Conservation (phyloP, 139 green algal species). For the Spirogloea muscicola region DNA sequence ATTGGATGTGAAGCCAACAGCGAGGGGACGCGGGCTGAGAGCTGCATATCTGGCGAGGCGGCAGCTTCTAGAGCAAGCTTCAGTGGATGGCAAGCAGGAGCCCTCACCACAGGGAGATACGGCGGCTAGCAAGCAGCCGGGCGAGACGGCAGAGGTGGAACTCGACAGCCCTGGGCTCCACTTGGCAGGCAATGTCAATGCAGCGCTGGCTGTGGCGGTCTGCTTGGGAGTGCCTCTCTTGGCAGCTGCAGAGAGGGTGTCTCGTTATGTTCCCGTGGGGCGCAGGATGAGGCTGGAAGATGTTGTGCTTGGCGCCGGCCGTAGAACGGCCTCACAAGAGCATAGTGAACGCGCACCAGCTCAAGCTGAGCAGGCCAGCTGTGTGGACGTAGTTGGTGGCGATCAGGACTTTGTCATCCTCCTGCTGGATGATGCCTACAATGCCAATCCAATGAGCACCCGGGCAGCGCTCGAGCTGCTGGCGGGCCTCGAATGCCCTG, state of each 20-base stretch:
- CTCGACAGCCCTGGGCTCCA: constrained; percentile 28
- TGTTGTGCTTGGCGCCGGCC: background rate
- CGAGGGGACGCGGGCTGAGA: too few species aligned
- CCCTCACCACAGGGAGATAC: too few species aligned
- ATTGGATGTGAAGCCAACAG: too few species aligned
- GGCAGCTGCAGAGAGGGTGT: constrained; percentile 7
- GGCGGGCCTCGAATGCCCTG: background rate
- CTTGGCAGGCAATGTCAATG: constrained; percentile 9
- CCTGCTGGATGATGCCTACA: constrained; percentile 27
- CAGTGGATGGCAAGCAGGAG: too few species aligned
- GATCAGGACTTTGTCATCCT: background rate
- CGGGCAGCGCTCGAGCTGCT: constrained; percentile 12
- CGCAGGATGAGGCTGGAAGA: constrained; percentile 16
- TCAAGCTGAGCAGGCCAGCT: too few species aligned
- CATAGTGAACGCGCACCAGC: background rate
- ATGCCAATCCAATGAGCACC: constrained; percentile 26
- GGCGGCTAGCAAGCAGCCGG: too few species aligned
- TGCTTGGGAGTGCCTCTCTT: constrained; percentile 14
- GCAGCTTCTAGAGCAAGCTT: too few species aligned
- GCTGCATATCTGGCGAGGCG: too few species aligned
- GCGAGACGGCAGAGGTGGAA: background rate
- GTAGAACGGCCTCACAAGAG: background rate
- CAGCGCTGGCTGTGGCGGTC: constrained; percentile 25
- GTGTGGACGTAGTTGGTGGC: background rate
- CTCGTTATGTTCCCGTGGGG: constrained; percentile 15